Evolutionary conservation across 345 rosid genomes (phyloP), one percentile per base, ranked within the genome.

Genomic region (Citrus australasica): DNA sequence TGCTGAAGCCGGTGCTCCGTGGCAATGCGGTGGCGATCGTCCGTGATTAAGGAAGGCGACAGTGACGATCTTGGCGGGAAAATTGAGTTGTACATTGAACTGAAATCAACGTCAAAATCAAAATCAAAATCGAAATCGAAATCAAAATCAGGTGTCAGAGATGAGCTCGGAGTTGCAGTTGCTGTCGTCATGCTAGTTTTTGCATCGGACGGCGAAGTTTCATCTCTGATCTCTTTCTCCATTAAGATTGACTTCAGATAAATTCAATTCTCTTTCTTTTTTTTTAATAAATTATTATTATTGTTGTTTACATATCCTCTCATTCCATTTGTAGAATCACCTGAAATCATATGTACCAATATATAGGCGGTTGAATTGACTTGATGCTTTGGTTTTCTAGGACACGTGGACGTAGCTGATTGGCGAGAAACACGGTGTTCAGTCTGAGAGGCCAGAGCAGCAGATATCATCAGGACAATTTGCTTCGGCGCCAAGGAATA

Each of bases 1-100:
- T 93, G 96, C 71, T 72, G 86, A 58, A 93, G 93, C 58, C 95
- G 91, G 68, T 86, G 79, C 76, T 92, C 94, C 14, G 90, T 89
- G 71, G 87, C 76, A 5, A 80, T 24, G 53, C 80, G 65, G 76
- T 46, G 78, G 85, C 78, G 75, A 67, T 71, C 76, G 42, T 76
- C 35, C 7, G 82, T 67, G 10, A 66, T 4, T 24, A 46, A 87
- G 83, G 9, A 87, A 75, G 60, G 91, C 75, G 22, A 91, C 59
- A 0, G 84, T 83, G 90, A 84, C 38, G 85, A 86, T 66, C 87
- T 89, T 71, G 94, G 91, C 79, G 90, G 89, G 91, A 93, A 93
- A 66, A 88, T 83, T 1, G 94, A 90, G 62, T 83, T 83, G 86
- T 88, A 92, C 21, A 92, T 76, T 16, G 90, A 70, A 40, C 88